phyloP scores from a whole-genome alignment of 2,329 filamentous ascomycete species.

The Pseudocercospora eumusae region DNA sequence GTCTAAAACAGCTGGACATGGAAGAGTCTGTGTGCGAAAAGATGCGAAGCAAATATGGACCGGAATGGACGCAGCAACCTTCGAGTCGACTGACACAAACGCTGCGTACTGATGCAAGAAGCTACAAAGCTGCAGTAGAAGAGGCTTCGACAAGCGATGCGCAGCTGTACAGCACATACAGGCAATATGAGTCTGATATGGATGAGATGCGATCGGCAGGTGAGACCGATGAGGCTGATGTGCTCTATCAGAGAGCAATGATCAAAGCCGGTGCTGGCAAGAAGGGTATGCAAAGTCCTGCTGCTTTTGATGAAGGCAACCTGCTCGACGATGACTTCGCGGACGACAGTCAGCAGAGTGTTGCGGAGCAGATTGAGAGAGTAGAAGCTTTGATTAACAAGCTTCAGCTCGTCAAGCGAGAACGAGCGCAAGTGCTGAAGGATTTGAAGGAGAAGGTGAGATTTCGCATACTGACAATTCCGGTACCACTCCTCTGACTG shows the following conservation, averaged over 20 bases:
- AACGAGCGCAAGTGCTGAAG: constrained; percentile 87
- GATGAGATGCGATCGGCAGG: constrained; percentile 92
- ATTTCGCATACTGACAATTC: background rate
- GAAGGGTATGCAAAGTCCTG: constrained; percentile 59
- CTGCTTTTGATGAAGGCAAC: constrained; percentile 65
- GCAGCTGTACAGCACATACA: constrained; percentile 78
- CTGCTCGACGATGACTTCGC: constrained; percentile 90
- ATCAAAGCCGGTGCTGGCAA: constrained; percentile 71
- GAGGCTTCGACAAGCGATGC: constrained; percentile 85
- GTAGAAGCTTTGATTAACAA: constrained; percentile 92
- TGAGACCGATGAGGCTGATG: constrained; percentile 81
- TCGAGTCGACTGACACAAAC: constrained; percentile 88
- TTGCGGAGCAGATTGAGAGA: constrained; percentile 82
- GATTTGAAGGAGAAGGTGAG: constrained; percentile 95
- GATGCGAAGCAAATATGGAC: constrained; percentile 96
- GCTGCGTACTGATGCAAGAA: constrained; percentile 79
- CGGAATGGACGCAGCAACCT: constrained; percentile 95
- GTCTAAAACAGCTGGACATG: constrained; percentile 87
- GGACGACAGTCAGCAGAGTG: constrained; percentile 74
- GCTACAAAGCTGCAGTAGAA: constrained; percentile 84
- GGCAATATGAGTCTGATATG: constrained; percentile 84
- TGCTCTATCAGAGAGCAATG: constrained; percentile 84
- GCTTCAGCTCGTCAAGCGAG: constrained; percentile 86
- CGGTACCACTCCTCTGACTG: constrained; percentile 20
- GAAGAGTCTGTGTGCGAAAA: constrained; percentile 98